These are phyloP conservation scores for Rhodofomes roseus DNA, from an alignment of 1,284 basidiomycete species.

Conservation along the genomic window DNA sequence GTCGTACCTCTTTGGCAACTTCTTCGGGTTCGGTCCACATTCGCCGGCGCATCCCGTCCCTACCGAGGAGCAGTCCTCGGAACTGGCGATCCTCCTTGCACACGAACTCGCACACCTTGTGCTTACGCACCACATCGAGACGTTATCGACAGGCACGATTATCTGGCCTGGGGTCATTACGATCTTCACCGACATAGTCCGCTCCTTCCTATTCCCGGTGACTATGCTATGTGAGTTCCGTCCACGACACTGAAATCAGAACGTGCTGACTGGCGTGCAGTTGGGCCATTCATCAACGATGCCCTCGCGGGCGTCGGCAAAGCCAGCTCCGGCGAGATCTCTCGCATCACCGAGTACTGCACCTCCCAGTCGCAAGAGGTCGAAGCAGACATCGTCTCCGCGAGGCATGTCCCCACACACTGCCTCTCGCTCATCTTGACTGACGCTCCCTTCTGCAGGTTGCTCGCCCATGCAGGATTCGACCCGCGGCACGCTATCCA, in stretches of 20 bases:
- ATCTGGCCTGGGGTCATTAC: constrained; percentile 79
- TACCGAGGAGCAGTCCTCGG: constrained; percentile 75
- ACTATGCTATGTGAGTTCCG: constrained; percentile 62
- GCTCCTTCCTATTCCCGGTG: constrained; percentile 79
- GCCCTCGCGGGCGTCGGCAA: constrained; percentile 80
- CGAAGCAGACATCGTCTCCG: constrained; percentile 87
- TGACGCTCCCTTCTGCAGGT: constrained; percentile 33
- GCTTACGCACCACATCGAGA: constrained; percentile 86
- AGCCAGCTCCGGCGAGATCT: constrained; percentile 69
- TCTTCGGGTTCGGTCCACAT: constrained; percentile 31
- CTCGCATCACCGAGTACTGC: constrained; percentile 65
- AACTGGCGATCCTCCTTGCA: constrained; percentile 81
- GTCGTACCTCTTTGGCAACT: constrained; percentile 44
- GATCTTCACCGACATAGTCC: constrained; percentile 68
- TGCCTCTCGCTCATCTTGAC: not conserved
- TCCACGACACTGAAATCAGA: not conserved
- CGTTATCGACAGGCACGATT: constrained; percentile 77
- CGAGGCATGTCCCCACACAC: constrained; percentile 45
- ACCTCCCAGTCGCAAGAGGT: constrained; percentile 77
- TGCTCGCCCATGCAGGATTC: constrained; percentile 85
- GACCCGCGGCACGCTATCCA: constrained; percentile 71
- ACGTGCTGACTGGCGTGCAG: constrained; percentile 11
- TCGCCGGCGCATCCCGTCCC: constrained; percentile 47
- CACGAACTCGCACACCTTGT: constrained; percentile 88
- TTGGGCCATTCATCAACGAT: constrained; percentile 90